These are phyloP conservation scores for Tolypocladium paradoxum DNA, from an alignment of 2,329 filamentous ascomycete species.

Conservation along the genomic window DNA sequence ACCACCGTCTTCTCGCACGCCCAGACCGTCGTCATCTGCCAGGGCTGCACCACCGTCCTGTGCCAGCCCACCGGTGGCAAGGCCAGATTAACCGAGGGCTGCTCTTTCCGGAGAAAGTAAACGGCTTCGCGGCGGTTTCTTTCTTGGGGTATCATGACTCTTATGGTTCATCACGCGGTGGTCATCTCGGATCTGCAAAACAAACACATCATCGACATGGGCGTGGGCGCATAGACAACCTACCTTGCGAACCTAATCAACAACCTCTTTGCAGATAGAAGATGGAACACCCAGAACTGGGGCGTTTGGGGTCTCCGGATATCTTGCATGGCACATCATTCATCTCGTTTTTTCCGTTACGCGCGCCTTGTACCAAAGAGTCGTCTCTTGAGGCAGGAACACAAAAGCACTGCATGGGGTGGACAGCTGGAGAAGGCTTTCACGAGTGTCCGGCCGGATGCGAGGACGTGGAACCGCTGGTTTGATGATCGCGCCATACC, in stretches of 20 bases:
- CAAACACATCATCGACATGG: slow-evolving; percentile 33
- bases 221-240: slow-evolving; percentile 39
- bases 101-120: slow-evolving; percentile 99
- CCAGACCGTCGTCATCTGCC: slow-evolving; percentile 99
- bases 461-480: slow-evolving; percentile 52
- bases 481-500: slow-evolving; percentile 54
- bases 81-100: slow-evolving; percentile 97
- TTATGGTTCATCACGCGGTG: slow-evolving; percentile 38
- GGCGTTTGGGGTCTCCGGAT: slow-evolving; percentile 72
- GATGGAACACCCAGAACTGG: slow-evolving; percentile 55
- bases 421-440: slow-evolving; percentile 48
- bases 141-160: slow-evolving; percentile 39
- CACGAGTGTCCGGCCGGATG: slow-evolving; percentile 43
- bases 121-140: slow-evolving; percentile 39
- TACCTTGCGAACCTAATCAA: slow-evolving; percentile 36
- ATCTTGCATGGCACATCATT: slow-evolving; percentile 59
- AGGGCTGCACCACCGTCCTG: slow-evolving; percentile 97
- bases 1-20: slow-evolving; percentile 99
- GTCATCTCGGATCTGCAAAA: slow-evolving; percentile 51
- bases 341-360: slow-evolving; percentile 34
- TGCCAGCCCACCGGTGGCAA: slow-evolving; percentile 99
- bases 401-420: slow-evolving; percentile 41
- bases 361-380: slow-evolving; percentile 34
- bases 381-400: slow-evolving; percentile 29
- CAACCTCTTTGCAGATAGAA: slow-evolving; percentile 55